Evolutionary conservation across 2,329 filamentous ascomycete genomes (phyloP).

Genomic region (Trichoderma afroharzianum): DNA sequence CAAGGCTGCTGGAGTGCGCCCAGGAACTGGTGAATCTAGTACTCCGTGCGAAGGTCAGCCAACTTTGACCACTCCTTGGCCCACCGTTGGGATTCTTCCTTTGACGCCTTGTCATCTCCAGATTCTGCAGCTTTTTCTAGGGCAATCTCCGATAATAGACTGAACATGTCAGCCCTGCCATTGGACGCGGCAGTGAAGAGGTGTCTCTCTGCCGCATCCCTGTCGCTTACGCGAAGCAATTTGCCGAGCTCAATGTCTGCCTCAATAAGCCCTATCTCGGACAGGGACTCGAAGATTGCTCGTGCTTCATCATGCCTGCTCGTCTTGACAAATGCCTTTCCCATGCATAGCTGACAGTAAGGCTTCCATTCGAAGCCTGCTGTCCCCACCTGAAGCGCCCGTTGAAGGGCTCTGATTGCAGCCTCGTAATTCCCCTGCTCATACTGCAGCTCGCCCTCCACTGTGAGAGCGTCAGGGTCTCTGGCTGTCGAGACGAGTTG

Average conservation of each 20-base stretch:
- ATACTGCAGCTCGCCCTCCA: conserved; percentile 31
- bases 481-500: conserved; percentile 28
- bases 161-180: conserved; percentile 27
- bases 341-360: conserved; percentile 27
- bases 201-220: conserved; percentile 24
- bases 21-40: conserved; percentile 20
- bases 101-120: conserved; percentile 14
- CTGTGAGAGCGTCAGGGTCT: conserved; percentile 35
- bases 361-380: conserved; percentile 28
- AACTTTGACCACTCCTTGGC: conserved; percentile 35
- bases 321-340: conserved; percentile 24
- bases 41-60: conserved; percentile 24
- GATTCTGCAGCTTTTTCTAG: conserved; percentile 24
- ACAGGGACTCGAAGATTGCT: conserved; percentile 23
- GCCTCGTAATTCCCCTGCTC: conserved; percentile 24
- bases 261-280: conserved; percentile 23
- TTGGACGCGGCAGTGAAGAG: conserved; percentile 27
- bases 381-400: conserved; percentile 24
- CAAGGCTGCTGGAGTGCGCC: background rate
- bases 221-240: conserved; percentile 24
- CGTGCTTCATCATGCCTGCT: conserved; percentile 25
- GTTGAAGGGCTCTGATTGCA: conserved; percentile 23
- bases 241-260: conserved; percentile 29
- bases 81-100: conserved; percentile 28
- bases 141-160: conserved; percentile 29